Base-by-base conservation (phyloP, 2,329 filamentous ascomycete species). In the Didymella keratinophila region DNA sequence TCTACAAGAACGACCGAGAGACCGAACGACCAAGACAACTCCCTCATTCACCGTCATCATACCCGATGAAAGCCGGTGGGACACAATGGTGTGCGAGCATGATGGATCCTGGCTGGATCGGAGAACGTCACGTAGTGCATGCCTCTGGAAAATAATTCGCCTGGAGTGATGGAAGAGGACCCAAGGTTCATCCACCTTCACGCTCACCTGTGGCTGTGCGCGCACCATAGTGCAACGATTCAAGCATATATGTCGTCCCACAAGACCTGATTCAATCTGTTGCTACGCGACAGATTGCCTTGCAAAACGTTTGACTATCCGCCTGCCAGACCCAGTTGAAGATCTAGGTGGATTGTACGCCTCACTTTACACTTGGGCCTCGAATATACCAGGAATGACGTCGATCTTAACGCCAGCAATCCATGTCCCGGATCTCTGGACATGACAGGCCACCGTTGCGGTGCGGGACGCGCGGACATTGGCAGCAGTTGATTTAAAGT, bases 381-480 rank as follows among this genome's bases (percentile, higher is more conserved):
- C 39, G 4, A 43, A 8, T 52, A 44, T 20, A 39, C 56, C 20
- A 21, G 44, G n/a, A 32, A 41, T 41, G 18, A 32, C 4, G 37
- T 48, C 21, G 43, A 36, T 58, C 49, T 9, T 18, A 14, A 45
- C 11, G 14, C 37, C 39, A 53, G 46, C 41, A 18, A 61, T 27
- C 63, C 65, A 65, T 63, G 66, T 60, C 39, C 58, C 58, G 58
- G 37, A 30, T 34, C 43, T 42, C 37, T 52, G 63, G 61, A 45
- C 44, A 32, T 60, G 58, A 64, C 57, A 63, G 57, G 61, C 51
- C 44, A 55, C 41, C 58, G 63, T 52, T 63, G 58, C 52, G 56
- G 55, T 50, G 20, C 59, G 57, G 59, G 41, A 61, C 57, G 61
- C 57, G 56, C 48, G 55, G 52, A 62, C 52, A 55, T 37, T 47